These are phyloP conservation scores for Phlebopus sp. DNA, from an alignment of 1,284 basidiomycete species.

Conservation along the genomic window DNA sequence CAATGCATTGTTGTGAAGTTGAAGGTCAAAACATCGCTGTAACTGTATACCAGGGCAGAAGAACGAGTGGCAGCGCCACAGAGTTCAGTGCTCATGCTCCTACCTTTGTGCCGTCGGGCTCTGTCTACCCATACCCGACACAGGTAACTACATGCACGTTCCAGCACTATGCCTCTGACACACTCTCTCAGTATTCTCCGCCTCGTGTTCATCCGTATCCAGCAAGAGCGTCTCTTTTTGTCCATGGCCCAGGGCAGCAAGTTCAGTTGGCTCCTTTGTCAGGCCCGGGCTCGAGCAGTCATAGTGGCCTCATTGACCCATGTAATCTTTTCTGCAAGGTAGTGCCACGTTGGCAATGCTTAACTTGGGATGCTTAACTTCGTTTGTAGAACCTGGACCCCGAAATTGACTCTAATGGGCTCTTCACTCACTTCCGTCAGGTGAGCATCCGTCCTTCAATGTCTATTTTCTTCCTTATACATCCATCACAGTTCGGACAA, in stretches of 20 bases:
- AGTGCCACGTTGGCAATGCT: slow-evolving; percentile 13
- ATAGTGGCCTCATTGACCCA: slow-evolving; percentile 86
- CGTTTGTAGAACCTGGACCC: slow-evolving; percentile 73
- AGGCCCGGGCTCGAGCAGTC: slow-evolving; percentile 74
- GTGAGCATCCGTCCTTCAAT: slow-evolving; percentile 40
- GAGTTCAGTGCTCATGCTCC: slow-evolving; percentile 75
- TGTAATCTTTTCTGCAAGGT: slow-evolving; percentile 91
- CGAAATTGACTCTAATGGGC: slow-evolving; percentile 78
- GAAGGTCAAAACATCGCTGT: slow-evolving; percentile 80
- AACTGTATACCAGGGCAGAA: slow-evolving; percentile 67
- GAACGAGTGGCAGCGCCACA: slow-evolving; percentile 47
- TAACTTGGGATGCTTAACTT: slow-evolving; percentile 8
- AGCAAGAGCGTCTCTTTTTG: slow-evolving; percentile 45
- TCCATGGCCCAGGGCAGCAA: slow-evolving; percentile 87
- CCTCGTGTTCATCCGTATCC: slow-evolving; percentile 45
- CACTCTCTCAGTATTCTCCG: slow-evolving; percentile 54
- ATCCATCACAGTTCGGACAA: slow-evolving; percentile 63
- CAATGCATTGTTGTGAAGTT: slow-evolving; percentile 77
- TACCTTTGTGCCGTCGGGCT: slow-evolving; percentile 67
- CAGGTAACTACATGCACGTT: slow-evolving; percentile 38
- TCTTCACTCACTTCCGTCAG: slow-evolving; percentile 78
- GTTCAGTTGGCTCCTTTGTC: slow-evolving; percentile 73
- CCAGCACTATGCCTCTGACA: slow-evolving; percentile 1
- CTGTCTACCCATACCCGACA: slow-evolving; percentile 51
- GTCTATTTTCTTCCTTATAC: slow-evolving; percentile 11